phyloP scores from a whole-genome alignment of 1,284 basidiomycete species.

The Austropuccinia psidii region DNA sequence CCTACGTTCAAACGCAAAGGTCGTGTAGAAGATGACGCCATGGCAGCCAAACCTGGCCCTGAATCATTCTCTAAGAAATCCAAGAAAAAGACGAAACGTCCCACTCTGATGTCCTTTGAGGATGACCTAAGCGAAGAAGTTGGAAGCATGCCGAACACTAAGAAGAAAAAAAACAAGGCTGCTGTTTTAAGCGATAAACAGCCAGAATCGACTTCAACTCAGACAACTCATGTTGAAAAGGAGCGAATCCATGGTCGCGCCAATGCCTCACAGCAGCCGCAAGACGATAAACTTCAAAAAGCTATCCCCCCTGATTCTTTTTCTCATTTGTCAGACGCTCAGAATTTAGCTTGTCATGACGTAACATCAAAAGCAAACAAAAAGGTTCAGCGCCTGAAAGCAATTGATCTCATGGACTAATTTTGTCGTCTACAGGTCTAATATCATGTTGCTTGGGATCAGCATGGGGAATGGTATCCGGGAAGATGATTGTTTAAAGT shows the following conservation, averaged over 20 bases:
- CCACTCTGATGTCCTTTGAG: slow-evolving; percentile 35
- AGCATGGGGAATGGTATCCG: too few species aligned
- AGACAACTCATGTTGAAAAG: background rate
- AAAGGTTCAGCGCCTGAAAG: slow-evolving; percentile 17
- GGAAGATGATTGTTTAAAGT: too few species aligned
- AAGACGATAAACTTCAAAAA: slow-evolving; percentile 17
- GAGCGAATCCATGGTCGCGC: background rate
- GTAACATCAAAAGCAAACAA: slow-evolving; percentile 3
- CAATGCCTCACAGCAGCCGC: background rate
- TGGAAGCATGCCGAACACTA: background rate
- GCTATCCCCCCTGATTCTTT: background rate
- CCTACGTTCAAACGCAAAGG: slow-evolving; percentile 27
- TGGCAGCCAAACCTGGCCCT: background rate
- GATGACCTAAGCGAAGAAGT: slow-evolving; percentile 12
- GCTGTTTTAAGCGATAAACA: background rate
- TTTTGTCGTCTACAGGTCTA: too few species aligned
- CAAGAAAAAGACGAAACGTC: slow-evolving; percentile 25
- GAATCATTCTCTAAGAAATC: too few species aligned
- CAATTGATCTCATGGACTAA: slow-evolving; percentile 32
- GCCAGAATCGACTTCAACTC: background rate
- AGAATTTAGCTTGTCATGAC: background rate
- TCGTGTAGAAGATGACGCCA: background rate
- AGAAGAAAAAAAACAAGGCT: slow-evolving; percentile 24
- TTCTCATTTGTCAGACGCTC: background rate
- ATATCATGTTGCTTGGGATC: too few species aligned